A percentile compares a stretch with the other conserved stretches of the same genome.
Evolutionary conservation across 2,329 filamentous ascomycete genomes (phyloP).

Genomic region (Rugonectria rugulosa): DNA sequence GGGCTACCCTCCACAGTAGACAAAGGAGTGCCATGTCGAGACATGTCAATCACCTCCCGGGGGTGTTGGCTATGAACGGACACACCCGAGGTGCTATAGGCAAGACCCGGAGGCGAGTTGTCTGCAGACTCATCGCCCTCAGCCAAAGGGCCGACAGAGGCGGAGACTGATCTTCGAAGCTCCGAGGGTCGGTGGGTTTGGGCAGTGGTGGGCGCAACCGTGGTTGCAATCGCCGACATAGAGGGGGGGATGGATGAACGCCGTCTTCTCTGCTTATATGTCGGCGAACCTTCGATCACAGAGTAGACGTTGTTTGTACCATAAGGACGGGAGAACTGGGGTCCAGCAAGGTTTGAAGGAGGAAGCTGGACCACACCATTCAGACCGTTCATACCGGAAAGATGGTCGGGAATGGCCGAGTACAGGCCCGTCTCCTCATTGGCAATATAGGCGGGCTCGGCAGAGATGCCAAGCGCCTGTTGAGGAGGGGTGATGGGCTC

Average conservation of each 20-base stretch:
- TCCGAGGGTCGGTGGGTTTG: constrained; percentile 83
- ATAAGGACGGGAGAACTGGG: constrained; percentile 80
- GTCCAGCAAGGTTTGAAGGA: constrained; percentile 81
- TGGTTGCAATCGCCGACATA: constrained; percentile 72
- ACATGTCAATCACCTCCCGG: constrained; percentile 82
- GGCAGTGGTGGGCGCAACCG: constrained; percentile 68
- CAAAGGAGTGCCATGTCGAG: constrained; percentile 88
- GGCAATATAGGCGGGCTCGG: constrained; percentile 95
- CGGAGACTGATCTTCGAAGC: constrained; percentile 87
- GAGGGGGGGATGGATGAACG: constrained; percentile 91
- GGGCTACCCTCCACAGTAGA: constrained; percentile 85
- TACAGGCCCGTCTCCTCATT: constrained; percentile 98
- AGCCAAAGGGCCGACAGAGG: constrained; percentile 80
- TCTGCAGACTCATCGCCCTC: constrained; percentile 82
- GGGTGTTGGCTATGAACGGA: constrained; percentile 72
- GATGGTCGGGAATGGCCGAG: constrained; percentile 90
- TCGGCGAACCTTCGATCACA: constrained; percentile 96
- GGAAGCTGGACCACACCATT: constrained; percentile 92
- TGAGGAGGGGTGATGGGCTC: constrained; percentile 97
- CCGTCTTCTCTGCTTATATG: constrained; percentile 95
- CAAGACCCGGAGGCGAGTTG: constrained; percentile 80
- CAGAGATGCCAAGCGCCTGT: constrained; percentile 79
- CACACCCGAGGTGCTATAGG: constrained; percentile 74
- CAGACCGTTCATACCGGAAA: constrained; percentile 74
- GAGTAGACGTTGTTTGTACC: constrained; percentile 84